Evolutionary conservation across 225 moss, liverwort and hornwort species (phyloP), one percentile per base, ranked within the genome.

Genomic region (Polytrichum commune): DNA sequence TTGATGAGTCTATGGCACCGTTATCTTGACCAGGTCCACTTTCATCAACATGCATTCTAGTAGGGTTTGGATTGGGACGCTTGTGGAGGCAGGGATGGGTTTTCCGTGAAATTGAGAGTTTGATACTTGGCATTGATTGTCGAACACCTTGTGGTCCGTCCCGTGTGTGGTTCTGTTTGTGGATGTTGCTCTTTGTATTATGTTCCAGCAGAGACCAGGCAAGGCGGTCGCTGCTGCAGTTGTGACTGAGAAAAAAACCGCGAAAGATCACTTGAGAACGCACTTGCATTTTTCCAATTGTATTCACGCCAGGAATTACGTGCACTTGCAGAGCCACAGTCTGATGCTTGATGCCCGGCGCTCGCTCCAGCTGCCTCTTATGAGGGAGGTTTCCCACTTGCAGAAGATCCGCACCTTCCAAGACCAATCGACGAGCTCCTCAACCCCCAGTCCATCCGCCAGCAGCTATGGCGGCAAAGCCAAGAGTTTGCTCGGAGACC

Each of bases 331-430:
- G 85, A 76, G 63, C 68, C 78, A 63, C 38, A 67, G 78, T 73
- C 78, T 81, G 76, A 85, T 85, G 84, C 78, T 85, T 75, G 84
- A 85, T 76, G 81, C 81, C 10, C 72, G 84, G 75, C 75, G 84
- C 63, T 25, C 81, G 63, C 75, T 65, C 73, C 83, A 83, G 71
- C 69, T 74, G 30, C 83, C 84, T 81, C 84, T 76, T 33, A 73
- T 85, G 81, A 75, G 81, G 73, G 84, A 85, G 84, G 75, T 70
- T 53, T 78, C 81, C 26, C 71, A 73, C 27, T 64, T 85, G 61
- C 75, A 68, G 73, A 75, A 56, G 60, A 70, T 78, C 62, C 84
- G 81, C 60, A 78, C 78, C 19, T 54, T 85, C 69, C 81, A 76
- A 29, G 84, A 85, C 65, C 81, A 81, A 18, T 63, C 75, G n/a